phyloP scores from a whole-genome alignment of 306 rosid genomes.

The Pterocarpus macrocarpus region DNA sequence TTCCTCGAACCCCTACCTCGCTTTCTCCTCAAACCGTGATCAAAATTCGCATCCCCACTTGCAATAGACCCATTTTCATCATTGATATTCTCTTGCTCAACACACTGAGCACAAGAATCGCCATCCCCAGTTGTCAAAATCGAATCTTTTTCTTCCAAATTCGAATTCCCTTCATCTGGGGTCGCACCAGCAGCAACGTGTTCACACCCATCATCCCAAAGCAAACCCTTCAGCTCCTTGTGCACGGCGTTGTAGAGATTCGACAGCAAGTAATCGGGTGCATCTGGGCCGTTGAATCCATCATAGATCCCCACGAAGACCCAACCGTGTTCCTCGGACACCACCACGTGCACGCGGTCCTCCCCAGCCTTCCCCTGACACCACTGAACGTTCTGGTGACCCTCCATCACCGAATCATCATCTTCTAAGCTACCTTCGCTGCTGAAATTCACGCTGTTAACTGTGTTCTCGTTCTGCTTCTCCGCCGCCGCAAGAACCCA shows the following conservation, averaged over 20 bases:
- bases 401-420: slow-evolving; percentile 67
- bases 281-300: slow-evolving; percentile 98
- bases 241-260: slow-evolving; percentile 80
- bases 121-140: slow-evolving; percentile 3
- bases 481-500: slow-evolving; percentile 65
- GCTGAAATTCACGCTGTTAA: slow-evolving; percentile 83
- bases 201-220: slow-evolving; percentile 79
- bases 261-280: slow-evolving; percentile 84
- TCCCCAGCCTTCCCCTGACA: slow-evolving; percentile 99
- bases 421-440: slow-evolving; percentile 94
- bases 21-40: slow-evolving; percentile 43
- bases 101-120: slow-evolving; percentile 65
- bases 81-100: slow-evolving; percentile 58
- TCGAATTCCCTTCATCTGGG: slow-evolving; percentile 38
- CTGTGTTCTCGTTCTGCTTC: slow-evolving; percentile 82
- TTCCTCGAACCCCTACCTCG: slow-evolving; percentile 51
- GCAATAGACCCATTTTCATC: slow-evolving; percentile 50
- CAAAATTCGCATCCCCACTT: slow-evolving; percentile 62
- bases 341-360: slow-evolving; percentile 95
- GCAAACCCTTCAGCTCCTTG: slow-evolving; percentile 84
- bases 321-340: slow-evolving; percentile 98
- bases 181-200: background rate
- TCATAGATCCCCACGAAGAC: slow-evolving; percentile 98
- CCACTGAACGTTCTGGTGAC: slow-evolving; percentile 92
- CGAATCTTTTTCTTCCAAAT: slow-evolving; percentile 50